Base-by-base conservation (phyloP, 75 land plant genomes). In the Pinus taeda region DNA sequence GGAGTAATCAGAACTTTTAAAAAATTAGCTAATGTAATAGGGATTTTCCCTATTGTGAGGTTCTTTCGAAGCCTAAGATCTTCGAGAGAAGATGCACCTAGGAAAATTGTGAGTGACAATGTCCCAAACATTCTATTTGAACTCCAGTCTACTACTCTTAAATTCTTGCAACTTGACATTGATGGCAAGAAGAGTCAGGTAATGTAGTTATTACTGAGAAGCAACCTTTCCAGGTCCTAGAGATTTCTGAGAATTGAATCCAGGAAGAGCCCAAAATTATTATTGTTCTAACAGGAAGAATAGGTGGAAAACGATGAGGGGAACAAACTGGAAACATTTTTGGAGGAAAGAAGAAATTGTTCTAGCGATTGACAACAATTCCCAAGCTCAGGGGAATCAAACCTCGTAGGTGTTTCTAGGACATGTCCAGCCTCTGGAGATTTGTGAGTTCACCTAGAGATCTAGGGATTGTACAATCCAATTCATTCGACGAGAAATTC, bases 271-370 rank as follows among this genome's bases (percentile, higher is more conserved):
- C 95, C 95, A 0, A 90, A 88, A 1, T 90, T 59, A 60, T 90
- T 86, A 81, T 90, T 90, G 74, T 86, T 88, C 2, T 88, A 84
- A 18, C 90, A 85, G 56, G 77, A 80, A 12, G 81, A 79, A 59
- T 93, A 93, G 0, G 87, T 66, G 13, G 84, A 69, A 17, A 93
- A 73, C 1, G 89, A 79, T 9, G 42, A 37, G 1, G 92, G 97
- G 39, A 94, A 79, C 15, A 82, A n/a, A 20, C 97, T 93, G 0
- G 95, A 75, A 9, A 94, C 24, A 85, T 88, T 92, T 49, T 86
- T 37, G 20, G 75, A 22, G n/a, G 89, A 82, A 49, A 92, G 79
- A 37, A 59, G 60, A 24, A 92, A 65, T 21, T 80, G 79, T 6
- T 21, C 29, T 59, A 92, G 91, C 13, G 90, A 83, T 3, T 14